Evolutionary conservation across 1,139 yeast genomes (phyloP).

Genomic region (Yamadazyma diospyri): DNA sequence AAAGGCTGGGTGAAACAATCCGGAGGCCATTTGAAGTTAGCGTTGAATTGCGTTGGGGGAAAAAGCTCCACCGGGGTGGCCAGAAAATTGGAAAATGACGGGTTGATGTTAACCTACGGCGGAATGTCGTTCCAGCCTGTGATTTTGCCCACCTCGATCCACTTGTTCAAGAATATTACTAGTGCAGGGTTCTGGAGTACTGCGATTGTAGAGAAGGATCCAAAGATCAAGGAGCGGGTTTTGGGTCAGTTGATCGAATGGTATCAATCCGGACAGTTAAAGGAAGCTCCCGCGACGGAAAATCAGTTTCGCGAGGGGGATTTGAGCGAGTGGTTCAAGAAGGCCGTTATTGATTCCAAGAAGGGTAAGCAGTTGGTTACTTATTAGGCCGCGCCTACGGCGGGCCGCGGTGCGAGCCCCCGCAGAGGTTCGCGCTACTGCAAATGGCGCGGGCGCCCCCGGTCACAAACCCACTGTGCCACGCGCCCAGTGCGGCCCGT

Average conservation of each 20-base stretch:
- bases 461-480: too few species aligned
- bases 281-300: slow-evolving; percentile 58
- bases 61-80: slow-evolving; percentile 77
- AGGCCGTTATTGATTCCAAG: slow-evolving; percentile 50
- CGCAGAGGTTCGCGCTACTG: too few species aligned
- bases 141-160: slow-evolving; percentile 78
- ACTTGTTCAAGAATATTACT: slow-evolving; percentile 83
- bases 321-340: slow-evolving; percentile 46
- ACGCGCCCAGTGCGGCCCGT: too few species aligned
- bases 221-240: slow-evolving; percentile 57
- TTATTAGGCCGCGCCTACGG: slow-evolving; percentile 9
- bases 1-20: slow-evolving; percentile 61
- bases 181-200: slow-evolving; percentile 95
- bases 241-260: slow-evolving; percentile 60
- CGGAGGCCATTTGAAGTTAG: slow-evolving; percentile 61
- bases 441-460: too few species aligned
- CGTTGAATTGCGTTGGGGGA: slow-evolving; percentile 93
- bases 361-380: slow-evolving; percentile 42
- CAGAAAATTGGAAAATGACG: slow-evolving; percentile 65
- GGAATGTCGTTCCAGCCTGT: slow-evolving; percentile 98
- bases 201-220: slow-evolving; percentile 62
- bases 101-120: slow-evolving; percentile 86
- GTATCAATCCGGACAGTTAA: slow-evolving; percentile 60
- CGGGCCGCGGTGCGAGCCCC: neutral
- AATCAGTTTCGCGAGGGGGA: slow-evolving; percentile 45